Percentiles rank a stretch among this genome's conserved stretches.
These are phyloP conservation scores for Abrus precatorius DNA, from an alignment of 306 rosid species.

Conservation along the genomic window DNA sequence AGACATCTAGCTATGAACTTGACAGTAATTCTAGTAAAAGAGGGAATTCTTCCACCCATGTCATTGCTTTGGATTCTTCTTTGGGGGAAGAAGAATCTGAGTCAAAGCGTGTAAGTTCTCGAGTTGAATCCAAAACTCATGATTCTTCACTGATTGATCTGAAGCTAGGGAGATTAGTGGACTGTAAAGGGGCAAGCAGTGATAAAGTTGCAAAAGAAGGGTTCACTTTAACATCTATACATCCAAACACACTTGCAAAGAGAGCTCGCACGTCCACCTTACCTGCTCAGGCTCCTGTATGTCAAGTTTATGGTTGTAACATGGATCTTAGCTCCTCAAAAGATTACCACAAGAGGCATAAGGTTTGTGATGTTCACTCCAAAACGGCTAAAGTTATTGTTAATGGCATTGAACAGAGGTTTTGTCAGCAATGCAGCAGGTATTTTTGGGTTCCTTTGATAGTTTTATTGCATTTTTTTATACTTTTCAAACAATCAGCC, in stretches of 20 bases:
- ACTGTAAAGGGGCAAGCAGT: slow-evolving; percentile 51
- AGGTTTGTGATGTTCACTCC: slow-evolving; percentile 87
- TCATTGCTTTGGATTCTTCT: slow-evolving; percentile 64
- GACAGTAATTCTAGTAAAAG: slow-evolving; percentile 57
- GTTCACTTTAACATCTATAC: slow-evolving; percentile 43
- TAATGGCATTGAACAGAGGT: slow-evolving; percentile 84
- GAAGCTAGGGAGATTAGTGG: slow-evolving; percentile 74
- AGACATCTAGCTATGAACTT: slow-evolving; percentile 57
- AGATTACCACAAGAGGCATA: slow-evolving; percentile 85
- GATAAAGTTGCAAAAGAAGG: slow-evolving; percentile 47
- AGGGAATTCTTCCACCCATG: slow-evolving; percentile 60
- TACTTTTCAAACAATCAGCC: slow-evolving; percentile 5
- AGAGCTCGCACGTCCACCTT: slow-evolving; percentile 61
- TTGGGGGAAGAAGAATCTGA: slow-evolving; percentile 66
- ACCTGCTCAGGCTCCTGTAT: slow-evolving; percentile 60
- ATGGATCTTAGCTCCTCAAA: slow-evolving; percentile 80
- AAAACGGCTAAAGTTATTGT: slow-evolving; percentile 80
- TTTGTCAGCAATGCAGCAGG: slow-evolving; percentile 96
- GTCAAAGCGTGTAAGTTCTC: slow-evolving; percentile 57
- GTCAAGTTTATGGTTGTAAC: slow-evolving; percentile 84
- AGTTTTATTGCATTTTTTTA: not conserved
- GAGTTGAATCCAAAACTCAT: slow-evolving; percentile 51
- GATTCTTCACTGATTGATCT: slow-evolving; percentile 67
- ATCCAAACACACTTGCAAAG: slow-evolving; percentile 49
- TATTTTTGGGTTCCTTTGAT: slow-evolving; percentile 32